phyloP scores from a whole-genome alignment of 202 grass and related monocot genomes.

The Brachypodium distachyon region DNA sequence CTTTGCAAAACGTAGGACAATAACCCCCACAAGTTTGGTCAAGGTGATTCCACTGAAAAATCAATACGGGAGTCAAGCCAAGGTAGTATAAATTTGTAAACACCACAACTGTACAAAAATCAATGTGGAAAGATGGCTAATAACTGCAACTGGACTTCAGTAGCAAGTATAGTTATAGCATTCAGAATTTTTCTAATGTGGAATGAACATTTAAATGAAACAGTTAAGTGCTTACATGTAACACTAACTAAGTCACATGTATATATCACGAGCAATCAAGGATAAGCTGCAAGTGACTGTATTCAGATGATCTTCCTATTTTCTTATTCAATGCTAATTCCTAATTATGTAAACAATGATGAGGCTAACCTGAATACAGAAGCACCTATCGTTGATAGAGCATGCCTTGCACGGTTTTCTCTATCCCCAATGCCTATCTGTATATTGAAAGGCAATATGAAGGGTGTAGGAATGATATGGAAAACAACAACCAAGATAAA shows the following conservation, averaged over 20 bases:
- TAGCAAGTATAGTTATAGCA: background rate
- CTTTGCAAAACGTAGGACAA: constrained; percentile 88
- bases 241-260: background rate
- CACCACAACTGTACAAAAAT: too few relatives aligned
- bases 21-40: constrained; percentile 95
- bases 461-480: background rate
- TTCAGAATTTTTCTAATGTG: background rate
- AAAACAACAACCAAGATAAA: constrained; percentile 2
- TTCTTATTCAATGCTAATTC: constrained; percentile 4
- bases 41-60: constrained; percentile 90
- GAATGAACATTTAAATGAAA: constrained; percentile 19
- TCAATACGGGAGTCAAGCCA: constrained; percentile 17
- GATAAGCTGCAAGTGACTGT: background rate
- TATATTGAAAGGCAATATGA: constrained; percentile 14
- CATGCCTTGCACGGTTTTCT: constrained; percentile 52
- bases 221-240: background rate
- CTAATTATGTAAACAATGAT: background rate
- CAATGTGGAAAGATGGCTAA: background rate
- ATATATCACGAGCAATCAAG: background rate
- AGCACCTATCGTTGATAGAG: constrained; percentile 87
- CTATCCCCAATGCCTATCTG: constrained; percentile 70
- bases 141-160: background rate
- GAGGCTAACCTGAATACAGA: constrained; percentile 84
- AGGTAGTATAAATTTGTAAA: background rate
- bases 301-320: background rate